Evolutionary conservation across 176 grass and related monocot genomes (phyloP).

Genomic region (Oryza australiensis): DNA sequence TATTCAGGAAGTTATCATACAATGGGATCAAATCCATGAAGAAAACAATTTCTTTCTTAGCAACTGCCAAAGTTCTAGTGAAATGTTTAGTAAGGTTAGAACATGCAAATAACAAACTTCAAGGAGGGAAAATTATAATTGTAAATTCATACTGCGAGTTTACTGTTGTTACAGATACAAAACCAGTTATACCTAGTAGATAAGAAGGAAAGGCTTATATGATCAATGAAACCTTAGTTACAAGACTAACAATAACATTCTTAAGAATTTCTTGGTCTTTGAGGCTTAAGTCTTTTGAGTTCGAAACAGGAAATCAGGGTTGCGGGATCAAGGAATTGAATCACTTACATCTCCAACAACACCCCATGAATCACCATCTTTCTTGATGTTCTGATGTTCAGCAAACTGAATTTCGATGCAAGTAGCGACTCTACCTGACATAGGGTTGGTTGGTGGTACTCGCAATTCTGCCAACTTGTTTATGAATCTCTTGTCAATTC

Average conservation of each 20-base stretch:
- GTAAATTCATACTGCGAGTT: background rate
- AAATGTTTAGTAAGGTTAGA: background rate
- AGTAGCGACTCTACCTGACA: background rate
- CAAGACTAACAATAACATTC: background rate
- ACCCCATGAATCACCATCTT: background rate
- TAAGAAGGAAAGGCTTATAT: background rate
- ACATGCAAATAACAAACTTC: background rate
- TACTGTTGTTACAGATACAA: background rate
- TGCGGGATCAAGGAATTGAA: background rate
- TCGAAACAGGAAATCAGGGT: background rate
- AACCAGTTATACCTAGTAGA: background rate
- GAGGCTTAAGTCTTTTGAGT: background rate
- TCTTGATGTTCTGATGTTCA: background rate
- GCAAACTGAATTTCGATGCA: background rate
- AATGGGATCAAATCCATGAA: too few species aligned
- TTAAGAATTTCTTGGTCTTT: background rate
- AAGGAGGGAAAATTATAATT: background rate
- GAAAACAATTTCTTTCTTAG: background rate
- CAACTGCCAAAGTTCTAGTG: background rate
- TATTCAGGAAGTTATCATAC: background rate
- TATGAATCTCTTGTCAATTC: constrained; percentile 37
- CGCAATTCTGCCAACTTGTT: background rate
- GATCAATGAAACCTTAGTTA: background rate
- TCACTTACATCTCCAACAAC: background rate
- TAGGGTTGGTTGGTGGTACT: background rate